Base-by-base conservation (phyloP, 495 filamentous ascomycete species). In the Podospora pseudoanserina region DNA sequence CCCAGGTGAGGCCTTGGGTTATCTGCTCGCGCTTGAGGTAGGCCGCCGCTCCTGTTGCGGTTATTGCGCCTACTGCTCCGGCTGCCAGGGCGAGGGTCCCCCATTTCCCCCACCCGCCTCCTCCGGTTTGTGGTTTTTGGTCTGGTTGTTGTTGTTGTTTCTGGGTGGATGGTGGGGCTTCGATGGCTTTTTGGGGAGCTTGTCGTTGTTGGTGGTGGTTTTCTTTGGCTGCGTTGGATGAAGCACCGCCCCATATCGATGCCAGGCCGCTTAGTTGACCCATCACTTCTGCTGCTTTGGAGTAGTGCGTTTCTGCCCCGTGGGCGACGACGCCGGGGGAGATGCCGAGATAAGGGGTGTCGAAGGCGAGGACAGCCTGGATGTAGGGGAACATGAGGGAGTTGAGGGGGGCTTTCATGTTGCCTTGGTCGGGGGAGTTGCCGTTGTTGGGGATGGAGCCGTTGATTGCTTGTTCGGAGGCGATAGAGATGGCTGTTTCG, bases 321-420 rank as follows among this genome's bases (percentile, higher is more conserved):
- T 97, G 90, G 3, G 94, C 93, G 5, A 97, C 87, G 0, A 97
- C 92, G 26, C 91, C 89, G 0, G 95, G 93, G 5, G 91, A 87
- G 67, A 99, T 93, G 20, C 95, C 94, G 0, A 99, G 85, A 71
- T 89, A 99, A 2, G 95, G 95, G 0, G 95, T 99, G 78, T 99
- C 95, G 76, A 98, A 97, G 44, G 94, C 92, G 26, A 98, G 86
- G 28, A 98, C 85, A 64, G 92, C 95, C 73, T 92, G 89, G 69
- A 99, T 83, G 74, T 87, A 87, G 20, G 88, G 88, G 72, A 90
- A 91, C 84, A 90, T 88, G 71, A 87, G 78, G 18, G 70, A 65
- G 67, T 75, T 82, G 39, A 49, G 39, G 20, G 80, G 73, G 13
- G 77, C 73, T 4, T 72, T 70, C 15, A 70, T 65, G 28, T 74